Evolutionary conservation across 2,329 filamentous ascomycete species (phyloP).

Genomic region (Diaporthe citrichinensis): DNA sequence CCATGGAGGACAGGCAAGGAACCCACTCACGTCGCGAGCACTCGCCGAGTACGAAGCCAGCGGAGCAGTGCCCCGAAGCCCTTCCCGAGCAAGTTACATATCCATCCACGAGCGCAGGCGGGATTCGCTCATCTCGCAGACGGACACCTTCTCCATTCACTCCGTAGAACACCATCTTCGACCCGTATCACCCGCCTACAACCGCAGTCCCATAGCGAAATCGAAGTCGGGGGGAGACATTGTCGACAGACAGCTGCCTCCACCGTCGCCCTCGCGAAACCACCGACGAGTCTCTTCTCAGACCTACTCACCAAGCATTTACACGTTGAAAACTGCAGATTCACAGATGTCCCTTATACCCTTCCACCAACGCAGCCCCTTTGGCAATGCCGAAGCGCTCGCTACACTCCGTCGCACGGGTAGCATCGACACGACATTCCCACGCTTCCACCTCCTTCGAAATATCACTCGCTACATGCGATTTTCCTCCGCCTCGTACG

Average conservation of each 20-base stretch:
- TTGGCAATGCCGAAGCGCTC: constrained; percentile 63
- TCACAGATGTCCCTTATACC: constrained; percentile 68
- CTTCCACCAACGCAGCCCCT: constrained; percentile 63
- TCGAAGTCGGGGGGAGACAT: constrained; percentile 54
- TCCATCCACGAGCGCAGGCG: constrained; percentile 65
- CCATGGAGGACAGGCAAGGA: constrained; percentile 51
- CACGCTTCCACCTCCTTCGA: constrained; percentile 69
- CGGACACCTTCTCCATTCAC: constrained; percentile 64
- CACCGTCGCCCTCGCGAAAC: constrained; percentile 42
- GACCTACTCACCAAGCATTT: constrained; percentile 67
- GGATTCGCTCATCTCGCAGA: constrained; percentile 69
- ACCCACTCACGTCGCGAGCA: constrained; percentile 57
- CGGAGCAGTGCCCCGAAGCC: constrained; percentile 53
- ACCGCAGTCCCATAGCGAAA: constrained; percentile 51
- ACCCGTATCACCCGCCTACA: constrained; percentile 59
- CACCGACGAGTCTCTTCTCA: constrained; percentile 52
- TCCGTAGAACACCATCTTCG: constrained; percentile 57
- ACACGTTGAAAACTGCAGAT: constrained; percentile 70
- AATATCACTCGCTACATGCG: constrained; percentile 77
- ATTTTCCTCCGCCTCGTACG: constrained; percentile 77
- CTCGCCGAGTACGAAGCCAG: constrained; percentile 48
- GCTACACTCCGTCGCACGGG: constrained; percentile 66
- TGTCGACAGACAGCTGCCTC: constrained; percentile 37
- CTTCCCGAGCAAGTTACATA: constrained; percentile 64
- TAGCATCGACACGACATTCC: constrained; percentile 71